These are phyloP conservation scores for Phytophthora sansomeana DNA, from an alignment of 352 stramenopile genomes.

Conservation along the genomic window DNA sequence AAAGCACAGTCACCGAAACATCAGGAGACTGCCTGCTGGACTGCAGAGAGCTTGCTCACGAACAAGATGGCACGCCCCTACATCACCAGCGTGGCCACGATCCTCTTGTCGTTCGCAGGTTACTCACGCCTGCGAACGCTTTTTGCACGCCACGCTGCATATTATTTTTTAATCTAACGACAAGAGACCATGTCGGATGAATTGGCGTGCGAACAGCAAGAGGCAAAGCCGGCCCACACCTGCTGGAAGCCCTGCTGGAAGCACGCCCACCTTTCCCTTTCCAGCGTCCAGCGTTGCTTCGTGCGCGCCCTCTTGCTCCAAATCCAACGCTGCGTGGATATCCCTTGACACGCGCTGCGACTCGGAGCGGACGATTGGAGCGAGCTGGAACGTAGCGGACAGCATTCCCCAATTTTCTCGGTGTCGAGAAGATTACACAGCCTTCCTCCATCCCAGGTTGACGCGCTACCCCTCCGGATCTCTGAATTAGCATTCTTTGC, in stretches of 20 bases:
- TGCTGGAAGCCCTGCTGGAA: neutral
- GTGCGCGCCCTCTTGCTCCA: conserved; percentile 1
- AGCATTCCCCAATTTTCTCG: conserved; percentile 39
- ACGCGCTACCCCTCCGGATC: conserved; percentile 26
- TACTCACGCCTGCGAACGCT: conserved; percentile 1
- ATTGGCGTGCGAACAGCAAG: conserved; percentile 21
- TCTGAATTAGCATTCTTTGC: conserved; percentile 18
- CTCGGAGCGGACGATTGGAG: neutral
- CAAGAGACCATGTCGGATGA: conserved; percentile 8
- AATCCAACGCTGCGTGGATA: conserved; percentile 8
- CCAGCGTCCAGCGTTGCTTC: neutral
- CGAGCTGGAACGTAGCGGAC: neutral
- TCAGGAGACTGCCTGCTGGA: conserved; percentile 4
- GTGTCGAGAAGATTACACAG: conserved; percentile 37
- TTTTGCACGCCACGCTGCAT: conserved; percentile 6
- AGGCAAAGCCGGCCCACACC: neutral
- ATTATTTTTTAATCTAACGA: conserved; percentile 8
- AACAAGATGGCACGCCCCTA: neutral
- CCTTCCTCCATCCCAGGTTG: conserved; percentile 29
- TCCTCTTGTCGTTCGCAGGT: conserved; percentile 1
- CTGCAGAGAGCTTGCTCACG: conserved; percentile 7
- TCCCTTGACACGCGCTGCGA: neutral
- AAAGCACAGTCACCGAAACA: conserved; percentile 9
- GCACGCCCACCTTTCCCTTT: conserved; percentile 2
- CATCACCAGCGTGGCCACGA: neutral